A percentile compares a stretch with the other conserved stretches of the same genome.
Conservation (phyloP, 2,329 filamentous ascomycete genomes). For the Penicillium griseofulvum region DNA sequence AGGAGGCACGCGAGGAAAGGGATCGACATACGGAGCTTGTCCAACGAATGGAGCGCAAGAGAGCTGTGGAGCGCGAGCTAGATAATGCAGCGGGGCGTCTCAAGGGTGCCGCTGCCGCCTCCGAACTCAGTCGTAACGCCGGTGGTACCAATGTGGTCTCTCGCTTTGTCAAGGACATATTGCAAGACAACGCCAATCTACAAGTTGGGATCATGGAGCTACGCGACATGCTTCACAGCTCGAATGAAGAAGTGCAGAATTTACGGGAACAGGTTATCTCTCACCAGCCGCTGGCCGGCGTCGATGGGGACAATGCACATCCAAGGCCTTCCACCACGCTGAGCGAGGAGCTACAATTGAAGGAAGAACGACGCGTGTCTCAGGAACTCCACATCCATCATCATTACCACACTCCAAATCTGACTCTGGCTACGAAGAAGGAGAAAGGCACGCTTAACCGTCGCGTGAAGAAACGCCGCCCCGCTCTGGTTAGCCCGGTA, state of each 20-base stretch:
- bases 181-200: conserved; percentile 91
- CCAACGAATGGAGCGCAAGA: conserved; percentile 76
- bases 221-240: conserved; percentile 82
- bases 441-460: conserved; percentile 53
- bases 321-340: conserved; percentile 55
- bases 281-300: conserved; percentile 66
- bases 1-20: conserved; percentile 74
- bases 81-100: conserved; percentile 74
- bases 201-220: conserved; percentile 90
- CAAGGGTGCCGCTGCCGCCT: conserved; percentile 74
- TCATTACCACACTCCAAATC: conserved; percentile 71
- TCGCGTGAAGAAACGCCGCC: conserved; percentile 70
- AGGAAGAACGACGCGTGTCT: conserved; percentile 51
- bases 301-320: conserved; percentile 22
- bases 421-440: conserved; percentile 53
- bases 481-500: conserved; percentile 57
- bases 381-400: conserved; percentile 91
- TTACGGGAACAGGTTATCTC: conserved; percentile 76
- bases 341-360: conserved; percentile 66
- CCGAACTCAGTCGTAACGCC: conserved; percentile 60
- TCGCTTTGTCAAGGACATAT: conserved; percentile 90
- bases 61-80: conserved; percentile 77
- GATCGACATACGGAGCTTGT: conserved; percentile 80
- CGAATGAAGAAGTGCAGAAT: conserved; percentile 89
- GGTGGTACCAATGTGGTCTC: conserved; percentile 73